Conservation (phyloP, 2,329 filamentous ascomycete species). For the Phialemoniopsis sp. region DNA sequence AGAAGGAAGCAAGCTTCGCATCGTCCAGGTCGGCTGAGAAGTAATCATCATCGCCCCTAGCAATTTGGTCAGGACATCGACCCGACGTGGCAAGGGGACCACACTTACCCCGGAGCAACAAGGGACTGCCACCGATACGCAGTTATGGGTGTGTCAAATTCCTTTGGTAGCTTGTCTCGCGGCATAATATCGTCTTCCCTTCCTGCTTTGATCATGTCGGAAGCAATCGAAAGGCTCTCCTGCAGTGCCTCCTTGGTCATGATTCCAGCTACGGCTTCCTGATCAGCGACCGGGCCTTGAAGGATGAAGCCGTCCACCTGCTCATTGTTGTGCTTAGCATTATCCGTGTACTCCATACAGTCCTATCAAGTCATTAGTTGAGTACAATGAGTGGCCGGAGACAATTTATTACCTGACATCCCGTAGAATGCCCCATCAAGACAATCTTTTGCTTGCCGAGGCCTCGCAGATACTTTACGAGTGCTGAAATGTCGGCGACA, state of each 20-base stretch:
- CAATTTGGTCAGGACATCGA: not conserved
- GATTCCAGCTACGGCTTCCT: conserved; percentile 54
- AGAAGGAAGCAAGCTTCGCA: conserved; percentile 55
- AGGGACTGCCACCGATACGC: conserved; percentile 50
- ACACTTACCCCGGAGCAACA: conserved; percentile 41
- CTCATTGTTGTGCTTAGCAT: conserved; percentile 33
- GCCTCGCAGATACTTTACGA: conserved; percentile 49
- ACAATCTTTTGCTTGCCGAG: conserved; percentile 48
- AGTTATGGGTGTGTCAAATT: conserved; percentile 41
- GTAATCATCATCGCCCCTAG: conserved; percentile 74
- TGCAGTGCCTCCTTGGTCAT: conserved; percentile 38
- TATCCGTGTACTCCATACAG: conserved; percentile 49
- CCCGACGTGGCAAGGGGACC: not conserved
- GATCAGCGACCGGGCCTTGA: conserved; percentile 76
- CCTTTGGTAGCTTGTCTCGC: conserved; percentile 30
- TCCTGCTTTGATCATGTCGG: conserved; percentile 50
- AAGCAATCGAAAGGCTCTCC: conserved; percentile 41
- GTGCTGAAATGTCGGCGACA: conserved; percentile 45
- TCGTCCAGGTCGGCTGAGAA: conserved; percentile 75
- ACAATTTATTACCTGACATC: conserved; percentile 40
- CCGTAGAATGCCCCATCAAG: conserved; percentile 55
- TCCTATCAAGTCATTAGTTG: conserved; percentile 31
- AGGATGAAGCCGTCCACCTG: conserved; percentile 73
- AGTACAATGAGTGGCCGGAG: not conserved
- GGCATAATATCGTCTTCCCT: conserved; percentile 51